Conservation (phyloP, 2,329 filamentous ascomycete species). For the Alternaria incomplexa region DNA sequence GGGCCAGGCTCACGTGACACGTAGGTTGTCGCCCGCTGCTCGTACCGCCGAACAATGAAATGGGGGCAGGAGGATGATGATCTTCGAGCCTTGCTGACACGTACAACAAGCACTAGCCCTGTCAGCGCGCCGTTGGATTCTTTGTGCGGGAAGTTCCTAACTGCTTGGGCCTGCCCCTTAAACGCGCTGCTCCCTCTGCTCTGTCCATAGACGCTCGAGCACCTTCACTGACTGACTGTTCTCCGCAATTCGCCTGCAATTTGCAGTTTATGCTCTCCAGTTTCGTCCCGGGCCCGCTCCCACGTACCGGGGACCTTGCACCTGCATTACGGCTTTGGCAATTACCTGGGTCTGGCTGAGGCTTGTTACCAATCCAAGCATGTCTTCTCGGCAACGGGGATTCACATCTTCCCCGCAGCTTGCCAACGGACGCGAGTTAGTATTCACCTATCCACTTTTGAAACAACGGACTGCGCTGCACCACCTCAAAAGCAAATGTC, state of each 20-base stretch:
- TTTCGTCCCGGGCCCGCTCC: neutral
- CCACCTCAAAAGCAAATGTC: constrained; percentile 21
- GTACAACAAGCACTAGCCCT: constrained; percentile 24
- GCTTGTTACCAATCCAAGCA: constrained; percentile 17
- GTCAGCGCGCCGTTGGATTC: constrained; percentile 10
- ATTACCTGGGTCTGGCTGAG: constrained; percentile 7
- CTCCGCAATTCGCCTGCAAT: constrained; percentile 5
- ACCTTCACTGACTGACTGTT: neutral
- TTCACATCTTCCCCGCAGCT: constrained; percentile 34
- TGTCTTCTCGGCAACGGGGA: constrained; percentile 36
- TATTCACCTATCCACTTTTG: constrained; percentile 20
- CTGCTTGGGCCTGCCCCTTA: constrained; percentile 21
- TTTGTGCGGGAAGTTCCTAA: constrained; percentile 1
- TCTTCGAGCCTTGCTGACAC: constrained; percentile 29
- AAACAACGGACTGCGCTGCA: constrained; percentile 17
- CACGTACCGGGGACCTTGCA: constrained; percentile 3
- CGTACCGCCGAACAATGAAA: constrained; percentile 16
- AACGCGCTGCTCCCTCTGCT: constrained; percentile 11
- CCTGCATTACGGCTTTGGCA: constrained; percentile 7
- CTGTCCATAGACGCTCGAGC: constrained; percentile 15
- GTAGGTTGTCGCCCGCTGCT: neutral
- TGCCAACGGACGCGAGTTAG: constrained; percentile 30
- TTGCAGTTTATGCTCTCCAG: constrained; percentile 10
- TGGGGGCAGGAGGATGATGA: constrained; percentile 9
- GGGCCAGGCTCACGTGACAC: constrained; percentile 18